Base-by-base conservation (phyloP, 2,329 filamentous ascomycete genomes). In the Ceratocystis cubensis region DNA sequence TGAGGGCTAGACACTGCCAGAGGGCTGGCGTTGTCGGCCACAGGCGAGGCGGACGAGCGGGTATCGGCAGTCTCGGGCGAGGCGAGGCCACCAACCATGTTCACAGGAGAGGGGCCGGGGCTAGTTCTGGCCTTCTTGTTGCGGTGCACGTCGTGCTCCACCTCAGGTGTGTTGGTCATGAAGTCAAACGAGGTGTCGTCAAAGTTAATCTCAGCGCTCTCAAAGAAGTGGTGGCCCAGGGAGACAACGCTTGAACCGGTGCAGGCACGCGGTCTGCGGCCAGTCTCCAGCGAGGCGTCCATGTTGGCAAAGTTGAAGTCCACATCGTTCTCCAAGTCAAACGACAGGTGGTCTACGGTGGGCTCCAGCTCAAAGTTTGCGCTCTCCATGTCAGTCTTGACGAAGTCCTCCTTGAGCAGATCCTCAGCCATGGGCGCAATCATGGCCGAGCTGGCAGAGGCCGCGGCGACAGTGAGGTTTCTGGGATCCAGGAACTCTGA, bases 401-500 rank as follows among this genome's bases (percentile, higher is more conserved):
- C n/a, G 17, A 64, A 53, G 15, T 64, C 75, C 76, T 82, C 76
- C 74, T 78, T 79, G 72, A 81, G 75, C 72, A 88, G 84, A 75
- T 86, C 82, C 72, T 88, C 85, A 63, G 80, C 80, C n/a, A 89
- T 77, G 20, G 82, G 82, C 53, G 87, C 87, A 6, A 80, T 76
- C 63, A 81, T 73, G 7, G 78, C 80, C 48, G 80, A 75, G 71
- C 79, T 81, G 69, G 79, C 76, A 72, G 79, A 74, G 64, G 73
- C 76, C 75, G 78, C 81, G 75, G 78, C 81, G 33, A 96, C 89
- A 22, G 89, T 96, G 70, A 96, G 79, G 74, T 96, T 90, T 73
- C 92, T 87, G 44, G 93, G 92, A 74, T 96, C 92, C 76, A 93
- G 96, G 75, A 94, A 95, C 73, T 91, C 88, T 1, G 85, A 85